phyloP scores from a whole-genome alignment of 106 monocot species.

The Alisma plantagoaquatica region DNA sequence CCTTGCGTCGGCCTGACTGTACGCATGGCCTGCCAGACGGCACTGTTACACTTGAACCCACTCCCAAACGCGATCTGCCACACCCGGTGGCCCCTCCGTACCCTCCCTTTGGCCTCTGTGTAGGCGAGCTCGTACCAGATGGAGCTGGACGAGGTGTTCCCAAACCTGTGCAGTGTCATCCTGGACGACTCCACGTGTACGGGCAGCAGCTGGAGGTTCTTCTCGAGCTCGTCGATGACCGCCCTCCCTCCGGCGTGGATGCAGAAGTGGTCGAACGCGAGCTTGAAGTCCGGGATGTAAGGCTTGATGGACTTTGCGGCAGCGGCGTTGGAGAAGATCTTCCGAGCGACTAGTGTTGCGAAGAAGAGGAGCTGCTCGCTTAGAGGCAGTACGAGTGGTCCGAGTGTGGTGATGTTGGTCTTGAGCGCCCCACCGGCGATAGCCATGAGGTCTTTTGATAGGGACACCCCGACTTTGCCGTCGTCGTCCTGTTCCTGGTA shows the following conservation, averaged over 20 bases:
- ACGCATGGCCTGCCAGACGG: slow-evolving; percentile 7
- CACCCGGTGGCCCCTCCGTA: slow-evolving; percentile 11
- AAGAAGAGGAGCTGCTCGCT: slow-evolving; percentile 13
- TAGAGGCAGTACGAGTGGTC: slow-evolving; percentile 11
- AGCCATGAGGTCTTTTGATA: slow-evolving; percentile 15
- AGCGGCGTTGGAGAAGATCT: slow-evolving; percentile 1
- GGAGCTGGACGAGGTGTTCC: slow-evolving; percentile 12
- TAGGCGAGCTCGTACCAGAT: slow-evolving; percentile 16
- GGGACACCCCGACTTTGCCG: slow-evolving; percentile 6
- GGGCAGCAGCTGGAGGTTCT: slow-evolving; percentile 9
- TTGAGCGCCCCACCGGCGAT: slow-evolving; percentile 11
- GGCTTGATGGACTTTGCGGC: too few relatives aligned
- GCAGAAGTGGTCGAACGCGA: slow-evolving; percentile 12
- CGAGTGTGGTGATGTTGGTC: slow-evolving; percentile 18
- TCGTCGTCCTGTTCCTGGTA: slow-evolving; percentile 12
- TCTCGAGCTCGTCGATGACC: slow-evolving; percentile 10
- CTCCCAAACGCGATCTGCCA: slow-evolving; percentile 17
- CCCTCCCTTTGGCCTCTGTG: slow-evolving; percentile 12
- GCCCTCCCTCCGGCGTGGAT: slow-evolving; percentile 9
- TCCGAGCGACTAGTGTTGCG: slow-evolving; percentile 5
- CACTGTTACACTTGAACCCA: slow-evolving; percentile 16
- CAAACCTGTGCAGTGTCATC: slow-evolving; percentile 14
- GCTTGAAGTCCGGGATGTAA: slow-evolving; percentile 15
- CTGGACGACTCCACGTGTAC: slow-evolving; percentile 11
- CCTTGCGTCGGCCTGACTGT: background rate